Conservation (phyloP, 163 green algal species). For the Trebouxiophyceae sp. region DNA sequence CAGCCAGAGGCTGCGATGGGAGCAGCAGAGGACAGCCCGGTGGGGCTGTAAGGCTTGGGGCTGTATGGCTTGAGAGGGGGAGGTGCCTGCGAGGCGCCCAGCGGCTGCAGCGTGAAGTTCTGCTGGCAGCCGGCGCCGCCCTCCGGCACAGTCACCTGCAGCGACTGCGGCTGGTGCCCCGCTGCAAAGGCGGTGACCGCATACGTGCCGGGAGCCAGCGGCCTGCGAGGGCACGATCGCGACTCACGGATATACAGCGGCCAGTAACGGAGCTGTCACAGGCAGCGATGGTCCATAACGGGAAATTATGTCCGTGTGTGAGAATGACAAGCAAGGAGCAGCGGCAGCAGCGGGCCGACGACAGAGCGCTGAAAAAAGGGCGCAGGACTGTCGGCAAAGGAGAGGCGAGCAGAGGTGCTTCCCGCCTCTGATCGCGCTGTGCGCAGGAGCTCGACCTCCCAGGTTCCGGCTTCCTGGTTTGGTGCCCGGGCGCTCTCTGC, state of each 20-base stretch:
- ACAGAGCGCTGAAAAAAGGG: not conserved
- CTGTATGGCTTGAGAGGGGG: too few species aligned
- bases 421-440: not conserved
- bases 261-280: not conserved
- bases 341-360: not conserved
- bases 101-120: too few species aligned
- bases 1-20: too few species aligned
- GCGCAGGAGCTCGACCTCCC: not conserved
- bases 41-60: too few species aligned
- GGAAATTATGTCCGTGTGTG: not conserved
- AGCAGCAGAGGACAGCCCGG: too few species aligned
- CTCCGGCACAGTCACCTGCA: too few species aligned
- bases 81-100: too few species aligned
- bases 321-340: not conserved
- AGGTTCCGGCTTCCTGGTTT: not conserved
- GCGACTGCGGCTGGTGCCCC: slow-evolving; percentile 25
- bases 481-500: not conserved
- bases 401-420: not conserved
- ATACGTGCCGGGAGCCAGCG: slow-evolving; percentile 47
- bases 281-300: not conserved
- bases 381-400: not conserved
- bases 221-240: slow-evolving; percentile 12
- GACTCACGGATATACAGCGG: not conserved
- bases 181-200: slow-evolving; percentile 23
- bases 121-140: too few species aligned